Conservation (phyloP, 176 grass and related monocot species). For the Triticum turgidum region DNA sequence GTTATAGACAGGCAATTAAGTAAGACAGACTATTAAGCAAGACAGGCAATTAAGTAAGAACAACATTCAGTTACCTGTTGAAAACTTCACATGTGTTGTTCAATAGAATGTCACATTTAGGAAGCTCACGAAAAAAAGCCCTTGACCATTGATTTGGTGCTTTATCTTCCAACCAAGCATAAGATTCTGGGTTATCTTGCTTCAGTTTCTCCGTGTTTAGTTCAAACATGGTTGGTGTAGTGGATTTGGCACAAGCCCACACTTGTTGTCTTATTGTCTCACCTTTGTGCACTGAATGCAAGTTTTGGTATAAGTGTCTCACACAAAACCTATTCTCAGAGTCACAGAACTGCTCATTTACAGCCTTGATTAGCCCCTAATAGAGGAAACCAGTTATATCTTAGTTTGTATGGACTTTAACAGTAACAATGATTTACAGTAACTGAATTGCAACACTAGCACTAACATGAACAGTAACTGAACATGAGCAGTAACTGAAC, state of each 20-base stretch:
- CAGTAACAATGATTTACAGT: no score
- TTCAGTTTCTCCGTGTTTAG: neutral
- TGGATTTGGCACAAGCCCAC: neutral
- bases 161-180: neutral
- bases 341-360: neutral
- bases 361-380: neutral
- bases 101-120: neutral
- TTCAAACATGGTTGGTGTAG: neutral
- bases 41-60: no score
- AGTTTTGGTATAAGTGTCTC: neutral
- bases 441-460: no score
- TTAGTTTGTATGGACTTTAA: no score
- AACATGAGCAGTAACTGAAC: no score
- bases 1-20: no score
- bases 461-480: no score
- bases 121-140: neutral
- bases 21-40: no score
- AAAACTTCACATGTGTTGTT: slow-evolving; percentile 8
- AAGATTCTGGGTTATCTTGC: neutral
- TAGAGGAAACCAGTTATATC: no score
- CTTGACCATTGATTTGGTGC: neutral
- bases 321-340: neutral
- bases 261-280: neutral
- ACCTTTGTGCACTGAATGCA: neutral
- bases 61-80: neutral